Conservation (phyloP, 257 asterid species). For the Solanum medicagineum region DNA sequence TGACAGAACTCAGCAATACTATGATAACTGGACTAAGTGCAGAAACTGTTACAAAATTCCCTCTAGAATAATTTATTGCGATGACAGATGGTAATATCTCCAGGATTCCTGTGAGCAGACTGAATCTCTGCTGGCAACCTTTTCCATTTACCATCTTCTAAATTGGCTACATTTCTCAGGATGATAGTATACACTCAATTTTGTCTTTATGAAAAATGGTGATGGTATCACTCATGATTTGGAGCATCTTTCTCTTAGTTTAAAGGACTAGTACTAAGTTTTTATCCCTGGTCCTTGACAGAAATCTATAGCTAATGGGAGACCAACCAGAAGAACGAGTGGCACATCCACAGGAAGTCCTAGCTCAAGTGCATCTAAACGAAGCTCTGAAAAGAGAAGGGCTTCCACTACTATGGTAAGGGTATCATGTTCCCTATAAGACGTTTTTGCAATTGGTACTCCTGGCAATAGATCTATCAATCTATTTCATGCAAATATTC, state of each 20-base stretch:
- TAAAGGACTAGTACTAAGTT: background rate
- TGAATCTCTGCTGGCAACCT: background rate
- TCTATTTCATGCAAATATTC: background rate
- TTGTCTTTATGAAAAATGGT: background rate
- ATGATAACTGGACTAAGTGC: background rate
- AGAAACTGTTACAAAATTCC: background rate
- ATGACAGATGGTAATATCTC: background rate
- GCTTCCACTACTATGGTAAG: conserved; percentile 53
- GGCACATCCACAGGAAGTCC: conserved; percentile 43
- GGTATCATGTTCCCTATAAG: background rate
- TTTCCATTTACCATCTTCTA: background rate
- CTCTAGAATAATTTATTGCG: background rate
- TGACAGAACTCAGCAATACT: background rate
- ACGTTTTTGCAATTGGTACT: background rate
- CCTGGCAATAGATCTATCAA: background rate
- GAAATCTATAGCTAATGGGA: conserved; percentile 62
- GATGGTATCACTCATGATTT: background rate
- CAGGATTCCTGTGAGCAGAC: background rate
- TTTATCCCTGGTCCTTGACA: conserved; percentile 9
- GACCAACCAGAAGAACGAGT: conserved; percentile 36
- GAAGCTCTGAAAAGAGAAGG: conserved; percentile 49
- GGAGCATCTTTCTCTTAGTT: background rate
- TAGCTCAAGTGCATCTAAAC: conserved; percentile 47
- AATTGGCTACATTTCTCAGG: background rate
- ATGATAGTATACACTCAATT: background rate